A percentile compares a stretch with the other conserved stretches of the same genome.
phyloP scores from a whole-genome alignment of 2,329 filamentous ascomycete genomes.

The Scytalidium lignicola region DNA sequence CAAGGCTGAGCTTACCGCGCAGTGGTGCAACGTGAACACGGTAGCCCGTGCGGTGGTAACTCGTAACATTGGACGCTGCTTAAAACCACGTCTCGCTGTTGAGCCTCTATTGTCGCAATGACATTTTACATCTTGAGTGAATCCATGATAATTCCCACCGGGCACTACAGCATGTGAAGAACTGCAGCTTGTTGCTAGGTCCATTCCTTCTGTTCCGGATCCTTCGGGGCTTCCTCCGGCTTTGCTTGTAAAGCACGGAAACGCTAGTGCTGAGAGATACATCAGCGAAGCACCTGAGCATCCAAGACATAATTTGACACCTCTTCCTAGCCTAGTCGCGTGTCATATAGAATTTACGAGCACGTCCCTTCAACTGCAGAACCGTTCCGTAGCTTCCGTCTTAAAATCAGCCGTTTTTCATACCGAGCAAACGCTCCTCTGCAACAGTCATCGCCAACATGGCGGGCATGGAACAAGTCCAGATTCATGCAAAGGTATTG shows the following conservation, averaged over 20 bases:
- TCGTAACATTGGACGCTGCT: background rate
- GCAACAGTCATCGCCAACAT: conserved; percentile 41
- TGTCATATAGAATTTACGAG: background rate
- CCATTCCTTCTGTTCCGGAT: background rate
- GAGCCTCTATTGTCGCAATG: background rate
- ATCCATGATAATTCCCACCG: background rate
- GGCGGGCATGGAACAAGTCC: conserved; percentile 93
- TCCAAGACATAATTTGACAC: background rate
- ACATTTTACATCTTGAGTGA: background rate
- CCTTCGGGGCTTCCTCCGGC: background rate
- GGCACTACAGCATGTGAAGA: background rate
- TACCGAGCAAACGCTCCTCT: too few relatives aligned
- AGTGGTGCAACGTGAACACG: background rate
- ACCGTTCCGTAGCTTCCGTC: too few relatives aligned
- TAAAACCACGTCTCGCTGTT: background rate
- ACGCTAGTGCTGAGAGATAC: background rate
- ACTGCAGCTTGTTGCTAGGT: background rate
- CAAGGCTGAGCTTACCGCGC: background rate
- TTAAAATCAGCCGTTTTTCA: too few relatives aligned
- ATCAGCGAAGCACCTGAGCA: background rate
- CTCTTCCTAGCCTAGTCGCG: background rate
- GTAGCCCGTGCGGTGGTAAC: background rate
- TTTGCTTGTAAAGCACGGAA: background rate
- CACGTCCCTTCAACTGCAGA: background rate
- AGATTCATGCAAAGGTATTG: conserved; percentile 92